A percentile compares a stretch with the other conserved stretches of the same genome.
Conservation (phyloP, 164 flowering plant species). For the Warburgia ugandensis region DNA sequence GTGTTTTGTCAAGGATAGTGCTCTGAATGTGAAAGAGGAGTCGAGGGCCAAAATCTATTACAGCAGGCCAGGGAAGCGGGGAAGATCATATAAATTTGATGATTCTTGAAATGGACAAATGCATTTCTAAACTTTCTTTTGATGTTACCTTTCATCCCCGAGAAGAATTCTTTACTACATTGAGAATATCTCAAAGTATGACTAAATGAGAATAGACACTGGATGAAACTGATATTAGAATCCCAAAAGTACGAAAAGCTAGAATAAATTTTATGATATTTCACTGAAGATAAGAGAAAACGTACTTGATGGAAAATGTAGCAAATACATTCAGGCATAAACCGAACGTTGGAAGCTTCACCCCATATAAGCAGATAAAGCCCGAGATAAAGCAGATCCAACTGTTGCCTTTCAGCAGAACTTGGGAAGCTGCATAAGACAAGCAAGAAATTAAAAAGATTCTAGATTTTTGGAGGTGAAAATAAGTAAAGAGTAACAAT, state of each 20-base stretch:
- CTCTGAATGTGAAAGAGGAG: too few relatives aligned
- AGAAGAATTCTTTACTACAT: neutral
- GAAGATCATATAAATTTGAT: neutral
- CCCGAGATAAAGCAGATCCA: conserved; percentile 75
- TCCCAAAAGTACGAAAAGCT: neutral
- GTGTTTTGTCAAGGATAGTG: too few relatives aligned
- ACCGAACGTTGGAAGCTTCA: conserved; percentile 96
- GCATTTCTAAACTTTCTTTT: neutral
- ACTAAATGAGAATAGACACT: neutral
- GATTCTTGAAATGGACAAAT: neutral
- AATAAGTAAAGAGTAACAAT: neutral
- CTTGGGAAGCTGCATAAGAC: conserved; percentile 34
- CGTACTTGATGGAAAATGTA: conserved; percentile 91
- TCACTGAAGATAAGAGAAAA: conserved; percentile 3
- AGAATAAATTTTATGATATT: neutral
- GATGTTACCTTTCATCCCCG: neutral
- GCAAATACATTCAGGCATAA: conserved; percentile 99
- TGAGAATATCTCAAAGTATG: too few relatives aligned
- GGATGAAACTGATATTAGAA: neutral
- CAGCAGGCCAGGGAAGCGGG: neutral
- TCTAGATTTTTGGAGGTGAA: neutral
- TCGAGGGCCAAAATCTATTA: neutral
- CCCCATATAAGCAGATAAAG: conserved; percentile 99
- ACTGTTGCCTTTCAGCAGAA: conserved; percentile 49
- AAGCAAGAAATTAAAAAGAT: conserved; percentile 4